phyloP scores from a whole-genome alignment of 2,329 filamentous ascomycete species.

The Lachnellula occidentalis region DNA sequence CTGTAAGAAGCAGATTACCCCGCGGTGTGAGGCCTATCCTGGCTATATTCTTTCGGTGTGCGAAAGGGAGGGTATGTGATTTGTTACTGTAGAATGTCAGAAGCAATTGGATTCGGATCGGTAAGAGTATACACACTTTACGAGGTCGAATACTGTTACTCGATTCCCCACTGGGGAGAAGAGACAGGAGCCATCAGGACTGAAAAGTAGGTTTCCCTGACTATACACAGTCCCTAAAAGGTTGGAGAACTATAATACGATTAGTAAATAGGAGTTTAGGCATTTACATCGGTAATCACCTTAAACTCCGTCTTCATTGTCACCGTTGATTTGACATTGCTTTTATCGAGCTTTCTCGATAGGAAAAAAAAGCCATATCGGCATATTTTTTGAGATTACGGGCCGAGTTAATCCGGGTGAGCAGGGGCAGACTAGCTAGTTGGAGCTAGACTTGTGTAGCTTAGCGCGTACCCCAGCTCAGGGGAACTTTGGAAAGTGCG shows the following conservation, averaged over 20 bases:
- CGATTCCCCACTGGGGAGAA: slow-evolving; percentile 95
- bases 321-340: slow-evolving; percentile 26
- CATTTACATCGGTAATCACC: slow-evolving; percentile 43
- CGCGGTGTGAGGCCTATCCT: slow-evolving; percentile 82
- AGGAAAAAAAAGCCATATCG: not conserved
- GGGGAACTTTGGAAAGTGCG: not conserved
- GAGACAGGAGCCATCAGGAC: slow-evolving; percentile 89
- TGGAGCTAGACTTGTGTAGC: not conserved
- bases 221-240: slow-evolving; percentile 97
- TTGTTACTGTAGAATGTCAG: slow-evolving; percentile 58
- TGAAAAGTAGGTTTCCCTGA: slow-evolving; percentile 95
- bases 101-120: slow-evolving; percentile 1
- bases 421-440: not conserved
- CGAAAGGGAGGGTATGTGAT: slow-evolving; percentile 80
- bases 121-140: slow-evolving; percentile 60
- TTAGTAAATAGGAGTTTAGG: slow-evolving; percentile 21
- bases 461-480: not conserved
- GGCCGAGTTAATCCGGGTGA: slow-evolving; percentile 6
- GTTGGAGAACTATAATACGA: slow-evolving; percentile 78
- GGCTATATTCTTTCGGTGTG: slow-evolving; percentile 89
- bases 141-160: slow-evolving; percentile 91
- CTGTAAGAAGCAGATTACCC: slow-evolving; percentile 85
- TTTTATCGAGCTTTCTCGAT: slow-evolving; percentile 11
- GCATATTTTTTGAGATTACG: not conserved
- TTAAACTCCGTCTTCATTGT: slow-evolving; percentile 99